Evolutionary conservation across 2,329 filamentous ascomycete genomes (phyloP).

Genomic region (Aspergillus sp.): DNA sequence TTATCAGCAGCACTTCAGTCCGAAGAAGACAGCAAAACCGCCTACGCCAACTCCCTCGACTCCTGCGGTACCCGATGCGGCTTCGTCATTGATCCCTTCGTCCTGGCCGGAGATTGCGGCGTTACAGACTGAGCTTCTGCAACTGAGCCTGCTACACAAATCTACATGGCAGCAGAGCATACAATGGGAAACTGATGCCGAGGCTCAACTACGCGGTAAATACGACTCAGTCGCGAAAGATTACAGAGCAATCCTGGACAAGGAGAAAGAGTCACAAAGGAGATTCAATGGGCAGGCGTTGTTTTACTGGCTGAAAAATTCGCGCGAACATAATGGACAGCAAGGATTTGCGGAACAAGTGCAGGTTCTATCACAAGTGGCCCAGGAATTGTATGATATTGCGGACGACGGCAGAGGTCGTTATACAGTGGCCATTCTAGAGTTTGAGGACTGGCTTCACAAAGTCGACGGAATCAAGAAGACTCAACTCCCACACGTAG

Average conservation of each 20-base stretch:
- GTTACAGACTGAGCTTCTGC: constrained; percentile 49
- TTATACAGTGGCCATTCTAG: constrained; percentile 35
- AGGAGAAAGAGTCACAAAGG: constrained; percentile 40
- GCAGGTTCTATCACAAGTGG: constrained; percentile 43
- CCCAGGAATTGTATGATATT: constrained; percentile 45
- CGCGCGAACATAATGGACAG: constrained; percentile 30
- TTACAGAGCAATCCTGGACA: constrained; percentile 36
- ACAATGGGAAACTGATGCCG: constrained; percentile 37
- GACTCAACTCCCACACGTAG: constrained; percentile 20
- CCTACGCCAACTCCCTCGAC: constrained; percentile 25
- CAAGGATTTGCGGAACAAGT: constrained; percentile 42
- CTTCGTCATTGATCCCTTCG: constrained; percentile 31
- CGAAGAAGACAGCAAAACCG: constrained; percentile 41
- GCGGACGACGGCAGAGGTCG: constrained; percentile 30
- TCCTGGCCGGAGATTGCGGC: constrained; percentile 41
- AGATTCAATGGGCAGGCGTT: constrained; percentile 43
- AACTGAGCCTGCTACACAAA: constrained; percentile 46
- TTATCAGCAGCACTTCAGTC: constrained; percentile 45
- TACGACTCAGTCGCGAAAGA: constrained; percentile 41
- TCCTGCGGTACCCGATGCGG: constrained; percentile 20
- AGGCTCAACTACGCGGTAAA: constrained; percentile 37
- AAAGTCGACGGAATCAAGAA: constrained; percentile 33
- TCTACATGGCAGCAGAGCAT: constrained; percentile 32
- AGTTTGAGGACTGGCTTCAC: constrained; percentile 45
- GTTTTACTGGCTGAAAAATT: constrained; percentile 39